A percentile compares a stretch with the other conserved stretches of the same genome.
Evolutionary conservation across 768 basidiomycete genomes (phyloP).

Genomic region (Kwoniella pini): DNA sequence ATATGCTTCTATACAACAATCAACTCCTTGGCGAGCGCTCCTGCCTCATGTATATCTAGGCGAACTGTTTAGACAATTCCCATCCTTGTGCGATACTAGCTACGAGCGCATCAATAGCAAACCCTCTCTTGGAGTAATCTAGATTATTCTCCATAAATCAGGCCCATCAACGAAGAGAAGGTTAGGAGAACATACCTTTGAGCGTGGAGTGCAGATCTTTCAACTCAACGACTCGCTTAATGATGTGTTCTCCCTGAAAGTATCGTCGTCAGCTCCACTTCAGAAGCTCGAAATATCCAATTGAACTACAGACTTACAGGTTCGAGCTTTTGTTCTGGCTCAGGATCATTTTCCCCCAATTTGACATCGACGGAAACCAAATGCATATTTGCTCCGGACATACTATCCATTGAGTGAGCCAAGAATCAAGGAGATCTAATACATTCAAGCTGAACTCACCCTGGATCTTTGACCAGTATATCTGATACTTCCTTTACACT

Average conservation of each 20-base stretch:
- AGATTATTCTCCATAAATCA: not conserved
- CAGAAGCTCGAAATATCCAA: not conserved
- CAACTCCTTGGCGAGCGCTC: too few species aligned
- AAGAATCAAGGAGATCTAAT: too few species aligned
- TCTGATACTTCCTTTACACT: conserved; percentile 56
- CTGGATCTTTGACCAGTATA: conserved; percentile 50
- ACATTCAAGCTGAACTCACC: conserved; percentile 26
- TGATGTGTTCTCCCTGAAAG: conserved; percentile 77
- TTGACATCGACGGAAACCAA: conserved; percentile 68
- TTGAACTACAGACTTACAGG: conserved; percentile 3
- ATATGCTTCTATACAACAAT: too few species aligned
- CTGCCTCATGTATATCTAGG: too few species aligned
- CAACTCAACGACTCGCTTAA: conserved; percentile 69
- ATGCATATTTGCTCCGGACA: conserved; percentile 93
- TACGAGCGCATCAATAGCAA: conserved; percentile 72
- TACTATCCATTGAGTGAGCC: conserved; percentile 60
- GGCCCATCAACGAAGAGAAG: conserved; percentile 5
- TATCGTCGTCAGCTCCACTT: conserved; percentile 5
- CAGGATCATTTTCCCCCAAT: conserved; percentile 60
- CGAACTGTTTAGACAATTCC: conserved; percentile 25
- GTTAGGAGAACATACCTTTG: conserved; percentile 60
- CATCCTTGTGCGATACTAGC: conserved; percentile 75
- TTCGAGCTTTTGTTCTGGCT: conserved; percentile 74
- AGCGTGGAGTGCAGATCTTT: conserved; percentile 65
- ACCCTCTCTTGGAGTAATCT: conserved; percentile 57